Evolutionary conservation across 805 yeast genomes (phyloP), one percentile per base, ranked within the genome.

Genomic region (Metschnikowia amazonensis): DNA sequence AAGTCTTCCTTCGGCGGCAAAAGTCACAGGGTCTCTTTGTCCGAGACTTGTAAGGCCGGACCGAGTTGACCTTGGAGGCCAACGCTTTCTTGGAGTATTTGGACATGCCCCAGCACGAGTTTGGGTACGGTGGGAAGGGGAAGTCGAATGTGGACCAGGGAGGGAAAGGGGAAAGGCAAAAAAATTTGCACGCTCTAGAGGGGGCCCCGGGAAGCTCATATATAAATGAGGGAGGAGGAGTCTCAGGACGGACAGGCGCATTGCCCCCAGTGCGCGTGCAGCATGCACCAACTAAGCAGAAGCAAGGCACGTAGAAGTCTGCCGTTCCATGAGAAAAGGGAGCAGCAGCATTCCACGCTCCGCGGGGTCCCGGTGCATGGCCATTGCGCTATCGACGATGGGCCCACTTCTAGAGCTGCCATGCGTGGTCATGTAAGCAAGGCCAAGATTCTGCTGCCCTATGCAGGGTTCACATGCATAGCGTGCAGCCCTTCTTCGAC

Each of bases 11-110:
- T 38, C 57, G 60, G 24, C 70, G 57, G 51, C 70, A 65, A 41
- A 63, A 62, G 43, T 65, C 70, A 45, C 70, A 65, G 6, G 70
- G 70, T 34, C 70, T 49, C 43, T 63, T 64, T 30, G 59, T 57
- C 33, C 70, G 55, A 2, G 67, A 63, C 36, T 64, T 65, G 50
- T 65, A 65, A 10, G 67, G 66, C 42, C 70, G 56, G 9, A 56
- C 53, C 20, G 58, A 53, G 47, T 54, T 57, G 40, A 54, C 57
- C 32, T 48, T 47, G 30, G 53, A 36, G 11, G 54, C 50, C 46
- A 55, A 46, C 36, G 46, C 42, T 34, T 55, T 53, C 31, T 55
- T 48, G 32, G 55, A 40, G 20, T 51, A 30, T 32, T 55, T 52
- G 47, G 44, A 42, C 45, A 23, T 36, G 41, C 21, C 34, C 36